Conservation (phyloP, 176 grass and related monocot genomes). For the Thalia dealbata region DNA sequence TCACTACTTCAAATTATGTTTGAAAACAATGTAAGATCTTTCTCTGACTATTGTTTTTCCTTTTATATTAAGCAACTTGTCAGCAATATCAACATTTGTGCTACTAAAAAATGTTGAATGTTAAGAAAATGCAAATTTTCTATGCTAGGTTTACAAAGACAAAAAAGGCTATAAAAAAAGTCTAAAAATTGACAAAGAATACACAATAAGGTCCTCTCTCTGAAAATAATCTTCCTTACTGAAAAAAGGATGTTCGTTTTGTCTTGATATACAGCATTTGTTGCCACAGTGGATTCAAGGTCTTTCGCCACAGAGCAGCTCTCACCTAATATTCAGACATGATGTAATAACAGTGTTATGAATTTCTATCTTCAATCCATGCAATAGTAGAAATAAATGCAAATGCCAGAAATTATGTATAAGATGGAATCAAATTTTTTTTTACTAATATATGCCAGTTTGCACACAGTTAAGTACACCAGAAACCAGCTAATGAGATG, state of each 20-base stretch:
- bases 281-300: constrained; percentile 58
- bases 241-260: constrained; percentile 99
- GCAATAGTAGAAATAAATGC: no score
- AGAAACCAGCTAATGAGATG: not conserved
- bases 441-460: not conserved
- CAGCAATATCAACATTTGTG: not conserved
- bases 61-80: not conserved
- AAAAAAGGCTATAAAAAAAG: not conserved
- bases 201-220: constrained; percentile 5
- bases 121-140: not conserved
- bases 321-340: constrained; percentile 56
- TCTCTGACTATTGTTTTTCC: not conserved
- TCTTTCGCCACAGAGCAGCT: constrained; percentile 97
- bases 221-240: constrained; percentile 48
- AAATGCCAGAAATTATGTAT: not conserved
- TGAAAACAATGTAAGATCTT: not conserved
- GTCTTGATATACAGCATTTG: constrained; percentile 96
- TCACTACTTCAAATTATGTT: not conserved
- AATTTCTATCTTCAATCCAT: not conserved
- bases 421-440: not conserved
- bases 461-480: not conserved
- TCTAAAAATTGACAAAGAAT: not conserved
- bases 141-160: not conserved
- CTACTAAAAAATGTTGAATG: not conserved
- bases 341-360: not conserved